phyloP scores from a whole-genome alignment of 495 filamentous ascomycete species.

The Penicillium chermesinum region DNA sequence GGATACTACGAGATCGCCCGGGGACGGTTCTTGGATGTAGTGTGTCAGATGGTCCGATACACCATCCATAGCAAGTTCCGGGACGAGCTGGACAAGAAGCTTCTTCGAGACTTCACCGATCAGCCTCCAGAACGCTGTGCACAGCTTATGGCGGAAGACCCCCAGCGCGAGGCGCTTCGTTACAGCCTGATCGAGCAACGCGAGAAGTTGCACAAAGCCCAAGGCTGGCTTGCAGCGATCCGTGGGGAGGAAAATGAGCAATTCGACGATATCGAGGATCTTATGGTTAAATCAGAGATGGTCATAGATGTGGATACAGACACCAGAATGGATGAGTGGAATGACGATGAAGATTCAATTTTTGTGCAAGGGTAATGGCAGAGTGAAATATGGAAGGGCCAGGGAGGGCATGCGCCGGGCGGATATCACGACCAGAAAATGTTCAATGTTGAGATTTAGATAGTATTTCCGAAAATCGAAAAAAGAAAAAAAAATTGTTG shows the following conservation, averaged over 20 bases:
- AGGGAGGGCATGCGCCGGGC: too few relatives aligned
- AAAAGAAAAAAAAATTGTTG: too few relatives aligned
- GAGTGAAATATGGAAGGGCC: too few relatives aligned
- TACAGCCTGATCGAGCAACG: constrained; percentile 35
- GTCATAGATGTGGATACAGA: not conserved
- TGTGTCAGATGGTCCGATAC: constrained; percentile 42
- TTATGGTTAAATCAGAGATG: not conserved
- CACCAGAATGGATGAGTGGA: too few relatives aligned
- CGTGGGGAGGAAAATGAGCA: constrained; percentile 16
- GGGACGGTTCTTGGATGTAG: constrained; percentile 42
- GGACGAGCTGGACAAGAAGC: constrained; percentile 25
- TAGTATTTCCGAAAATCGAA: too few relatives aligned
- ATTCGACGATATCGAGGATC: constrained; percentile 7
- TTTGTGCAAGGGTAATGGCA: too few relatives aligned
- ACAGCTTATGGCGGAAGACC: constrained; percentile 44
- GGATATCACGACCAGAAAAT: too few relatives aligned
- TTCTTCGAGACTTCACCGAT: constrained; percentile 30
- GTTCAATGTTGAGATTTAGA: too few relatives aligned
- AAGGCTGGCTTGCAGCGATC: constrained; percentile 31
- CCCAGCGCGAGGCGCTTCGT: constrained; percentile 37
- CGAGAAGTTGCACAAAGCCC: constrained; percentile 41
- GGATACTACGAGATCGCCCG: constrained; percentile 53
- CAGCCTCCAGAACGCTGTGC: constrained; percentile 23
- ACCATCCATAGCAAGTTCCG: constrained; percentile 45
- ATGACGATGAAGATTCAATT: too few relatives aligned